phyloP scores from a whole-genome alignment of 805 yeast genomes.

The Metschnikowia hibisci region DNA sequence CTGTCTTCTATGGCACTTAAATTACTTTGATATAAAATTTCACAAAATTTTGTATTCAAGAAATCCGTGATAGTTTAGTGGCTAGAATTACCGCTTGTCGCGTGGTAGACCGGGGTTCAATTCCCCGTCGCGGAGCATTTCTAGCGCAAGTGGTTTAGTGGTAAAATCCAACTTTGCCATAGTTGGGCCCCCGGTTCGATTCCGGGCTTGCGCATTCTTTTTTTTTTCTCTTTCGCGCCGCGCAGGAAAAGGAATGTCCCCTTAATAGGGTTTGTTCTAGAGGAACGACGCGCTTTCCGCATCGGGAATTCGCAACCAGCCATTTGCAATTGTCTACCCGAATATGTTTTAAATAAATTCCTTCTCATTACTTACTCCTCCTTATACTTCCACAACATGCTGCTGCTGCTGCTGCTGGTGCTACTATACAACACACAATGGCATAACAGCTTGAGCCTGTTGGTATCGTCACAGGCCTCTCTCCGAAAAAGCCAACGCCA shows the following conservation, averaged over 20 bases:
- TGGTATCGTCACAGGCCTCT: constrained; percentile 8
- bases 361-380: not conserved
- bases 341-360: not conserved
- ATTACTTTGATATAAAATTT: no score
- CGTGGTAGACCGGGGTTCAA: constrained; percentile 20
- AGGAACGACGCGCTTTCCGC: not conserved
- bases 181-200: constrained; percentile 23
- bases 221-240: not conserved
- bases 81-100: constrained; percentile 19
- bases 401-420: constrained; percentile 14
- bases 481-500: not conserved
- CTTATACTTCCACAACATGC: not conserved
- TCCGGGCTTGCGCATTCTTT: constrained; percentile 21
- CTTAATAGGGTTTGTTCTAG: not conserved
- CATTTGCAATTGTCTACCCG: not conserved
- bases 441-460: constrained; percentile 10
- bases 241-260: not conserved
- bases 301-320: constrained; percentile 6
- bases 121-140: constrained; percentile 18
- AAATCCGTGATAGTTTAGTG: constrained; percentile 18
- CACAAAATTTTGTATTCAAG: not conserved
- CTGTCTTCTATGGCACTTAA: no score
- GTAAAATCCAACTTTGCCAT: constrained; percentile 22
- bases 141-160: constrained; percentile 21
- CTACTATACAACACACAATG: constrained; percentile 8